Conservation (phyloP, 2,329 filamentous ascomycete species). For the Ophiocordyceps robertsii region DNA sequence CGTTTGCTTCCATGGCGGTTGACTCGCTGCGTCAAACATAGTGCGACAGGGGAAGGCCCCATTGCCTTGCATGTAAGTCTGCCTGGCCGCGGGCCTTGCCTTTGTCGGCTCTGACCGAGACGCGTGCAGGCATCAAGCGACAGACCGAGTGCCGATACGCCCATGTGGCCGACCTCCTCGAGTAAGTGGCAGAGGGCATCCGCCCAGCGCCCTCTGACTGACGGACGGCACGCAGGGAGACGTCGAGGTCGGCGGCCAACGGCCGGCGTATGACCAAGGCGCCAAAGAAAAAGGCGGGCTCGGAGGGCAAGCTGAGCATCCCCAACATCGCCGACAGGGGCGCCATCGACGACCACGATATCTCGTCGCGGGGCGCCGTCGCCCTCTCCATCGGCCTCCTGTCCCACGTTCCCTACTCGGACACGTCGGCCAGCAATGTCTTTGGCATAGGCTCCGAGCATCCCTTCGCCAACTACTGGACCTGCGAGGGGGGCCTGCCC, state of each 20-base stretch:
- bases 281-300: slow-evolving; percentile 36
- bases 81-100: not conserved
- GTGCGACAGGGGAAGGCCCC: slow-evolving; percentile 63
- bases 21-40: slow-evolving; percentile 17
- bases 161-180: slow-evolving; percentile 61
- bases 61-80: slow-evolving; percentile 49
- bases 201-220: slow-evolving; percentile 2
- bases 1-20: not conserved
- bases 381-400: slow-evolving; percentile 48
- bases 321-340: slow-evolving; percentile 44
- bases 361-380: slow-evolving; percentile 33
- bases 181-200: slow-evolving; percentile 34
- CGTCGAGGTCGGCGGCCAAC: slow-evolving; percentile 37
- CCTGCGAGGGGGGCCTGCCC: slow-evolving; percentile 57
- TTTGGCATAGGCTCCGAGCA: slow-evolving; percentile 72
- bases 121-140: slow-evolving; percentile 52
- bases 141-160: slow-evolving; percentile 67
- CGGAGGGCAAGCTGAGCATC: slow-evolving; percentile 24
- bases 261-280: slow-evolving; percentile 43
- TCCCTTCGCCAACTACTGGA: slow-evolving; percentile 78
- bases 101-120: slow-evolving; percentile 9
- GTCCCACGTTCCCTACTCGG: slow-evolving; percentile 60
- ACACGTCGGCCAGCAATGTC: slow-evolving; percentile 58
- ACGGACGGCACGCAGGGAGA: slow-evolving; percentile 31
- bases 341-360: slow-evolving; percentile 28